Evolutionary conservation across 768 basidiomycete species (phyloP), one percentile per base, ranked within the genome.

Genomic region (Kwoniella pini): DNA sequence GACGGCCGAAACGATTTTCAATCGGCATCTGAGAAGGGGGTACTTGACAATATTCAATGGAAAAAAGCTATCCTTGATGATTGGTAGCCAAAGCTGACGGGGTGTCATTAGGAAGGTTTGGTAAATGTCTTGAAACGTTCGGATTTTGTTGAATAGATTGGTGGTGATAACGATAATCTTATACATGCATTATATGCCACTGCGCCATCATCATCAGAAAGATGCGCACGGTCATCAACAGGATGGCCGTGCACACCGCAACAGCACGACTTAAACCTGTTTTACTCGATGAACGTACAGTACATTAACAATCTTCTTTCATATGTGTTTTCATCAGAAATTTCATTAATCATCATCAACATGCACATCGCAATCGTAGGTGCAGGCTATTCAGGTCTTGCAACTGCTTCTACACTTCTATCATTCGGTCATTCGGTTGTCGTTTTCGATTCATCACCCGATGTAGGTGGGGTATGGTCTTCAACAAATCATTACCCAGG

Each of bases 1-100:
- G 43, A 60, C 46, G 59, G 50, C 6, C 44, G 59, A 24, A 60
- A 60, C 26, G 59, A 60, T 33, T 22, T 60, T 15, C 40, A 40
- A 12, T 6, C 19, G 21, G 13, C 48, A 21, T 12, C 31, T 7
- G 33, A 36, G 33, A 36, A 7, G 7, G 46, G 24, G 5, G 24
- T 48, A 6, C 22, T 31, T 13, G 36, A 38, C 1, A 13, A 39
- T 11, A 19, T 3, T 31, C n/a, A 30, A 53, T 53, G 51, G 51
- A 53, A 19, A 36, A 57, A 44, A 57, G 56, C 56, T 19, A 45
- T 39, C 9, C n/a, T 46, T 12, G 56, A 57, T 57, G 56, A 57
- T 48, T 57, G 56, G 56, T 57, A 49, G 44, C n/a, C n/a, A 24
- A 21, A n/a, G 10, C 9, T 21, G 49, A 31, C 12, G 33, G 33